Evolutionary conservation across 2,329 filamentous ascomycete species (phyloP), one percentile per base, ranked within the genome.

Genomic region (Neofusicoccum cordaticola): DNA sequence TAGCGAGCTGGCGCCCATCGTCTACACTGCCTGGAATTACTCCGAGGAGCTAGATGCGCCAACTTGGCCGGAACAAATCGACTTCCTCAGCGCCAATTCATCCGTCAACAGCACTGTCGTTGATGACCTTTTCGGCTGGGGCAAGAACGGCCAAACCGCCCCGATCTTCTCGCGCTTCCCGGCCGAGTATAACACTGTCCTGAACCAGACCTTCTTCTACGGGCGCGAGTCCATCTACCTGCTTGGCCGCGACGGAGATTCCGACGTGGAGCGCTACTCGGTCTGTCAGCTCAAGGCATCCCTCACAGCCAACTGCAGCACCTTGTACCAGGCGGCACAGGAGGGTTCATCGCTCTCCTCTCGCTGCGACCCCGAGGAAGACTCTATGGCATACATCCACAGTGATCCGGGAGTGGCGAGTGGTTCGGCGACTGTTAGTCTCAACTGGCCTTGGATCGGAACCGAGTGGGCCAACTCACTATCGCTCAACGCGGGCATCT

Each of bases 121-220:
- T 0, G 90, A 93, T 69, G 84, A 90, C 2, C 77, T 93, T 1
- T 94, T 94, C 69, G 80, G 81, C 9, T 93, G 90, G 86, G 87
- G 87, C 0, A 81, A 86, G 61, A 0, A 84, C 85, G 6, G 87
- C 84, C 0, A 80, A 84, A 5, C 88, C 86, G 68, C 77, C 71
- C 75, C 77, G 0, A 73, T 80, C 0, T 80, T 81, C 57, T 75
- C 82, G 2, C 83, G 77, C 56, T 73, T 81, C 31, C 91, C 91
- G 0, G 73, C 78, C 1, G 76, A 83, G 5, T 90, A 83, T 76
- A 93, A 94, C 72, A 90, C 90, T 0, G 68, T 78, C 8, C 69
- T 78, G 68, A 79, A 79, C 45, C 72, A 78, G 35, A 75, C 76
- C 1, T 75, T 67, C 45, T 15, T 12, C 15, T 56, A 48, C 35